These are phyloP conservation scores for Monilinia laxa DNA, from an alignment of 2,329 filamentous ascomycete genomes.

Conservation along the genomic window DNA sequence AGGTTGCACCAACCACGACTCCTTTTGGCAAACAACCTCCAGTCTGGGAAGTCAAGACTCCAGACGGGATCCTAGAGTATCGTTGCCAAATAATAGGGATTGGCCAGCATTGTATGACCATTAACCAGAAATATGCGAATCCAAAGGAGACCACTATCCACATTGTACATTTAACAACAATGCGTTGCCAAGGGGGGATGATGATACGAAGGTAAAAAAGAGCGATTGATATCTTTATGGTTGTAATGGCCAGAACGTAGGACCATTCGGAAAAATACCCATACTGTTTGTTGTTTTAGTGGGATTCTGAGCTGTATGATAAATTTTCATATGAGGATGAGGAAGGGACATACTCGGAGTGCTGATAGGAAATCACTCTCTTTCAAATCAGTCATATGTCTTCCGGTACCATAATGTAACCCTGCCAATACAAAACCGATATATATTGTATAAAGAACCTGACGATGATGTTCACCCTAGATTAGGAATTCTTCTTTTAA, in stretches of 20 bases:
- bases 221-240: not conserved
- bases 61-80: not conserved
- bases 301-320: not conserved
- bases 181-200: not conserved
- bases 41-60: not conserved
- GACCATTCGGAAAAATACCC: not conserved
- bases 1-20: not conserved
- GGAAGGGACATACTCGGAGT: not conserved
- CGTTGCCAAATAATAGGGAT: not conserved
- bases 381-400: not conserved
- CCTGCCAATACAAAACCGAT: not conserved
- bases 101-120: constrained; percentile 2
- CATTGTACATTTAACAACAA: not conserved
- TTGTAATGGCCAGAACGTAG: not conserved
- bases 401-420: not conserved
- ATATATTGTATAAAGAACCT: constrained; percentile 5
- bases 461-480: not conserved
- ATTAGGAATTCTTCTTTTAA: not conserved
- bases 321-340: not conserved
- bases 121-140: not conserved
- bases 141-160: constrained; percentile 4
- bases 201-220: constrained; percentile 11
- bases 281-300: not conserved
- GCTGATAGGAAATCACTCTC: not conserved
- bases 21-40: not conserved